A percentile compares a stretch with the other conserved stretches of the same genome.
Evolutionary conservation across 768 basidiomycete species (phyloP).

Genomic region (Hygrophoropsis aurantiaca): DNA sequence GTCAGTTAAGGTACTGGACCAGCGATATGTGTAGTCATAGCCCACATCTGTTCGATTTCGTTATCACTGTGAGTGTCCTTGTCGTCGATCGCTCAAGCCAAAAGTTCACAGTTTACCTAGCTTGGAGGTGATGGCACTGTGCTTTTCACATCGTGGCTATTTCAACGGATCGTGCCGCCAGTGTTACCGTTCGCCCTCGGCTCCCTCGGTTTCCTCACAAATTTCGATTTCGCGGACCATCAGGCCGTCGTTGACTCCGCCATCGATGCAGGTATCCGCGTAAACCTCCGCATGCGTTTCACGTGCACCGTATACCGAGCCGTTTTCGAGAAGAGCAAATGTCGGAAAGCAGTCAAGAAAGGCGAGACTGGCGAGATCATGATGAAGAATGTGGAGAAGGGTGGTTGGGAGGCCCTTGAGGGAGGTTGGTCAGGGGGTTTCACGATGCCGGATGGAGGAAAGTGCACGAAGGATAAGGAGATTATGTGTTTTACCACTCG

Average conservation of each 20-base stretch:
- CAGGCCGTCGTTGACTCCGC: conserved; percentile 81
- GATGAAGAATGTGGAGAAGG: conserved; percentile 88
- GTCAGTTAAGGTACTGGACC: conserved; percentile 97
- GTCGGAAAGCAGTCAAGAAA: conserved; percentile 85
- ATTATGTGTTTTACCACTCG: conserved; percentile 98
- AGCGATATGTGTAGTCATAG: conserved; percentile 90
- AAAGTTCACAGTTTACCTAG: conserved; percentile 44
- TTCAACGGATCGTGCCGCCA: conserved; percentile 98
- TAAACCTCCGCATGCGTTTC: conserved; percentile 98
- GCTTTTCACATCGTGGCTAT: conserved; percentile 98
- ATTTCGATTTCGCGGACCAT: conserved; percentile 91
- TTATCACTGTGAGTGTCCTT: conserved; percentile 75
- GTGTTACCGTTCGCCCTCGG: conserved; percentile 96
- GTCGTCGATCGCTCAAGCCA: not conserved
- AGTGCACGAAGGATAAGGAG: conserved; percentile 80
- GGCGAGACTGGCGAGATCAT: conserved; percentile 95
- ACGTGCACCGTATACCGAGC: conserved; percentile 98
- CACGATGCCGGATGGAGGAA: conserved; percentile 42
- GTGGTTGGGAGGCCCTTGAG: conserved; percentile 96
- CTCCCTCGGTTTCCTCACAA: conserved; percentile 95
- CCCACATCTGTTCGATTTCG: conserved; percentile 95
- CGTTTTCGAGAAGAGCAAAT: conserved; percentile 67
- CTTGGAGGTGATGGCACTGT: conserved; percentile 98
- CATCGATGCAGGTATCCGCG: conserved; percentile 91
- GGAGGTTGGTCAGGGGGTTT: conserved; percentile 59